phyloP scores from a whole-genome alignment of 345 rosid genomes.

The Bruguiera parviflora region DNA sequence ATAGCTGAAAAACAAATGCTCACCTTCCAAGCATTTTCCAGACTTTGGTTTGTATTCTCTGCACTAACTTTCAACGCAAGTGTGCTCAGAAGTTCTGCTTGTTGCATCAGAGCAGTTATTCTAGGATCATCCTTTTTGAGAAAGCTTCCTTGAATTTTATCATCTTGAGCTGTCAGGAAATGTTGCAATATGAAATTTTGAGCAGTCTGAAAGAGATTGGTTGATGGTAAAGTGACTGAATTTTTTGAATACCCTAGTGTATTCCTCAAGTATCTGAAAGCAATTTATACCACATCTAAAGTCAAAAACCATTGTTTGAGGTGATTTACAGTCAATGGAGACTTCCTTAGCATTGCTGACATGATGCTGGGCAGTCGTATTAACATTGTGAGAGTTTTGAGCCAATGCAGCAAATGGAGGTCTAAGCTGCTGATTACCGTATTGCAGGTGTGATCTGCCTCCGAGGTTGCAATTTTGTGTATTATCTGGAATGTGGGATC shows the following conservation, averaged over 20 bases:
- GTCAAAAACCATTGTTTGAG: background rate
- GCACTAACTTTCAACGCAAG: slow-evolving; percentile 66
- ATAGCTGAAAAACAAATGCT: background rate
- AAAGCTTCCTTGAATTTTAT: slow-evolving; percentile 49
- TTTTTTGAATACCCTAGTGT: background rate
- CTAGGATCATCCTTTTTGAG: slow-evolving; percentile 80
- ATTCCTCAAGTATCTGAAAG: slow-evolving; percentile 18
- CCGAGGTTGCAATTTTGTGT: slow-evolving; percentile 39
- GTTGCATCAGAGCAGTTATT: slow-evolving; percentile 75
- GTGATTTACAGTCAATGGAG: slow-evolving; percentile 41
- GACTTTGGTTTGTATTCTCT: slow-evolving; percentile 76
- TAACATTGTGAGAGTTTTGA: slow-evolving; percentile 41
- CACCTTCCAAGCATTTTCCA: slow-evolving; percentile 97
- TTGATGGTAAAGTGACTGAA: background rate
- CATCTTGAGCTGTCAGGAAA: slow-evolving; percentile 43
- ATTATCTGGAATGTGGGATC: slow-evolving; percentile 53
- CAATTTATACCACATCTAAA: background rate
- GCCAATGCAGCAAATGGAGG: slow-evolving; percentile 59
- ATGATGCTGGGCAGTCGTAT: slow-evolving; percentile 28
- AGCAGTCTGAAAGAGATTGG: background rate
- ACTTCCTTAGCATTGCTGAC: slow-evolving; percentile 34
- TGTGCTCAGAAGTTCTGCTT: slow-evolving; percentile 86
- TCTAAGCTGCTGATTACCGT: slow-evolving; percentile 49
- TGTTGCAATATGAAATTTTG: slow-evolving; percentile 7
- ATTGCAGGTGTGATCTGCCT: slow-evolving; percentile 51